Base-by-base conservation (phyloP, 1,284 basidiomycete genomes). In the Apiotrichum montevideense region DNA sequence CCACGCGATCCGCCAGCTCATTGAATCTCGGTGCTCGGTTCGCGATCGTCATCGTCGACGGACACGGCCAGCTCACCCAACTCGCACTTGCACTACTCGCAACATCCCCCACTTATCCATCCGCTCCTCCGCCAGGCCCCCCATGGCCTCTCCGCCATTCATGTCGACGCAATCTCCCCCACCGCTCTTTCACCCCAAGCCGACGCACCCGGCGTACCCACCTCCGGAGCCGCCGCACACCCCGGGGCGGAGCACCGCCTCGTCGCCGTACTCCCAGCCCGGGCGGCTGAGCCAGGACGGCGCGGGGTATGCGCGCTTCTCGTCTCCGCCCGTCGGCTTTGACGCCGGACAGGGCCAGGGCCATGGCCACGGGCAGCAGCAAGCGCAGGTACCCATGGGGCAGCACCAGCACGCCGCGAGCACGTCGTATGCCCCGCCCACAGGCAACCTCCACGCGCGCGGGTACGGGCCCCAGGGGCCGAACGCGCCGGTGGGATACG, bases 151-250 rank as follows among this genome's bases (percentile, higher is more conserved):
- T 29, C 68, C 65, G 49, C 72, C 72, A 3, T 74, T 71, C 66
- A 71, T 69, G 56, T 66, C 64, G 58, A 81, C 79, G 11, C 77
- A 79, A 52, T 89, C 88, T 0, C 88, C 88, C 0, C 87, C 88
- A 3, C 89, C 88, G 1, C 81, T 93, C 2, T 86, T 89, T 58
- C 90, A 94, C 71, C 90, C 90, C 2, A 88, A 92, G 5, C 90
- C 90, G 0, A 92, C 90, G 0, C 90, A 93, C 66, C 89, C 88
- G 4, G 86, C 87, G 0, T 90, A 87, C 73, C 76, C 76, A 41
- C 90, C 92, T 52, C 90, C 90, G 14, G 90, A 94, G 65, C 90
- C 90, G 0, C 90, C 89, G 0, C 83, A 84, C 2, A 91, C 89
- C 0, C 89, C 89, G 0, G 68, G 62, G 7, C 64, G 60, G 9